Conservation (phyloP, 805 yeast species). For the Saitoella complicata region DNA sequence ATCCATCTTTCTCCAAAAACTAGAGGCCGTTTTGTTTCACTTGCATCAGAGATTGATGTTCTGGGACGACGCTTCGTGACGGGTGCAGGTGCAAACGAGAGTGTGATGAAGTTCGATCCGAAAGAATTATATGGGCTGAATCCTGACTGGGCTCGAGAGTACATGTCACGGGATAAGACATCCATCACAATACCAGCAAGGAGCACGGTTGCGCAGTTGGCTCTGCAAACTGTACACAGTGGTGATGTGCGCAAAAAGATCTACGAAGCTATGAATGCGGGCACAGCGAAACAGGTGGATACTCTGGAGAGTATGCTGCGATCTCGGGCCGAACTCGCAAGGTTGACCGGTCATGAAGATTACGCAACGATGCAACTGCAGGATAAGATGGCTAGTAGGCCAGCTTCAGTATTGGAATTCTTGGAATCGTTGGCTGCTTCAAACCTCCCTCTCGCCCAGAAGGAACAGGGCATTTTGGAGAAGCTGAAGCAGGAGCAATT, state of each 20-base stretch:
- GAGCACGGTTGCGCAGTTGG: slow-evolving; percentile 39
- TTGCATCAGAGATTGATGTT: slow-evolving; percentile 67
- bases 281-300: slow-evolving; percentile 44
- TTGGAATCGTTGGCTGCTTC: slow-evolving; percentile 40
- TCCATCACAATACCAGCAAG: slow-evolving; percentile 33
- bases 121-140: slow-evolving; percentile 18
- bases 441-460: slow-evolving; percentile 36
- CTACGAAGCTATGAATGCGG: slow-evolving; percentile 61
- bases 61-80: slow-evolving; percentile 63
- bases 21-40: slow-evolving; percentile 51
- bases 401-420: slow-evolving; percentile 59
- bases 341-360: slow-evolving; percentile 50
- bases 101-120: slow-evolving; percentile 18
- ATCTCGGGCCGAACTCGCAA: slow-evolving; percentile 55
- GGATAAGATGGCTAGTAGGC: slow-evolving; percentile 79
- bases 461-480: slow-evolving; percentile 40
- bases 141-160: slow-evolving; percentile 5
- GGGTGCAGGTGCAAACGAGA: slow-evolving; percentile 23
- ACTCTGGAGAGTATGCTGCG: slow-evolving; percentile 43
- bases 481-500: slow-evolving; percentile 23
- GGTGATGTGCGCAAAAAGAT: slow-evolving; percentile 44
- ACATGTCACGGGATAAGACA: slow-evolving; percentile 1
- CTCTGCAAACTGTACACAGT: slow-evolving; percentile 42
- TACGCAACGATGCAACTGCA: slow-evolving; percentile 68
- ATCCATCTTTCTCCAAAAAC: slow-evolving; percentile 54